phyloP scores from a whole-genome alignment of 2,329 filamentous ascomycete species.

The Neoscytalidium dimidiatum region DNA sequence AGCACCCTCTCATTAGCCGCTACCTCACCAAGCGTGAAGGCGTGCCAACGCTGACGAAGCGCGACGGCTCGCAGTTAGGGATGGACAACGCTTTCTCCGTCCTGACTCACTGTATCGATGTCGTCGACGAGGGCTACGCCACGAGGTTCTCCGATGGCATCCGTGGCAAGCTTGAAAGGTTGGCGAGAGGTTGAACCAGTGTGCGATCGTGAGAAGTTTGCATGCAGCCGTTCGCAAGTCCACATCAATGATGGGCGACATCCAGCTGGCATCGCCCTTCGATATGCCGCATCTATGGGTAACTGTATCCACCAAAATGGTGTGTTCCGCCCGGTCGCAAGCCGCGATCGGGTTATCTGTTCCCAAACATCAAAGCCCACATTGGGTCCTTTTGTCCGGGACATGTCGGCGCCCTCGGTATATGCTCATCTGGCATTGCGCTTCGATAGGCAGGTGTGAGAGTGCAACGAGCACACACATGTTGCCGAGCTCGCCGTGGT shows the following conservation, averaged over 20 bases:
- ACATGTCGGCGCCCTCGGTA: background rate
- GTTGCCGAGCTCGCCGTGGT: background rate
- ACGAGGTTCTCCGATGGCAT: conserved; percentile 58
- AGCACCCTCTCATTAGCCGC: conserved; percentile 53
- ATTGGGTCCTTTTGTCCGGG: background rate
- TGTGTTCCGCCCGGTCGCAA: background rate
- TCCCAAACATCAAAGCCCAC: background rate
- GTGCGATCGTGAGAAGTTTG: background rate
- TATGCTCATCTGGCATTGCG: background rate
- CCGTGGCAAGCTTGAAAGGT: conserved; percentile 53
- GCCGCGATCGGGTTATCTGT: background rate
- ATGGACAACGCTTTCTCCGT: conserved; percentile 53
- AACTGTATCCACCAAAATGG: background rate
- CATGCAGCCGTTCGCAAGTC: background rate
- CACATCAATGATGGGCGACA: background rate
- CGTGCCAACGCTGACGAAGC: conserved; percentile 53
- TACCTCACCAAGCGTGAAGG: conserved; percentile 58
- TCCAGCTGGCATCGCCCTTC: background rate
- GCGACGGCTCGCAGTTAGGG: conserved; percentile 50
- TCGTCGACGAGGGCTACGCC: conserved; percentile 55
- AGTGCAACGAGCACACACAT: too few relatives aligned
- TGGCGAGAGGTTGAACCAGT: conserved; percentile 34
- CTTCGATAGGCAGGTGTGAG: background rate
- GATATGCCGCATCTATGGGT: background rate
- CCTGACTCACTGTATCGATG: conserved; percentile 53